These are phyloP conservation scores for Ascochyta clinopodiicola DNA, from an alignment of 2,329 filamentous ascomycete genomes.

Conservation along the genomic window DNA sequence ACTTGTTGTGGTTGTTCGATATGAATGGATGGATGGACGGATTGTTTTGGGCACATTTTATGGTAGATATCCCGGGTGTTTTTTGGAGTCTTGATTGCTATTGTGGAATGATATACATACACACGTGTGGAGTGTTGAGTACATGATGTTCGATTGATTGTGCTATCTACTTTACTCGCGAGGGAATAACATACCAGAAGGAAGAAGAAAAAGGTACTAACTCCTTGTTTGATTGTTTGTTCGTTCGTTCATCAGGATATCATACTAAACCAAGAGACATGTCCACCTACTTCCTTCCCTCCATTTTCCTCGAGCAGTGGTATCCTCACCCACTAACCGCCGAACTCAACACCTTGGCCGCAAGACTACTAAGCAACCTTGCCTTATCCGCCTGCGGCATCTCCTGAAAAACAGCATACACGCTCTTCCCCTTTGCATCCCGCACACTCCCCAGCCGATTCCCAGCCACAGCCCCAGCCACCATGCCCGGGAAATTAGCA, in stretches of 20 bases:
- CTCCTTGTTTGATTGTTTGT: too few relatives aligned
- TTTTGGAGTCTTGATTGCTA: background rate
- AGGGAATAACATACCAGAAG: too few relatives aligned
- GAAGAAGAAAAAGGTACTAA: too few relatives aligned
- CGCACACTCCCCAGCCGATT: conserved; percentile 89
- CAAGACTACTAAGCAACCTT: conserved; percentile 80
- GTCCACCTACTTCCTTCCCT: too few relatives aligned
- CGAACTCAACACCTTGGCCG: conserved; percentile 84
- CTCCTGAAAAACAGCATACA: conserved; percentile 90
- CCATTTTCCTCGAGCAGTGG: too few relatives aligned
- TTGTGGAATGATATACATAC: too few relatives aligned
- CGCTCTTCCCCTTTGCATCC: conserved; percentile 91
- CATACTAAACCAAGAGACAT: conserved; percentile 1
- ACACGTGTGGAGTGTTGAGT: too few relatives aligned
- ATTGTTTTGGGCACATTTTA: background rate
- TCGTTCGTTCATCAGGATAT: conserved; percentile 2
- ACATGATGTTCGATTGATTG: background rate
- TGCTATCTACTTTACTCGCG: background rate
- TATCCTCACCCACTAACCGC: conserved; percentile 48
- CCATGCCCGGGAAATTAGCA: conserved; percentile 84
- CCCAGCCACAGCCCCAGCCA: conserved; percentile 90
- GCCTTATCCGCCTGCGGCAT: conserved; percentile 83
- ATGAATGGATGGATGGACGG: background rate
- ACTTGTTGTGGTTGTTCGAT: background rate
- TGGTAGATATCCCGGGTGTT: conserved; percentile 1